Evolutionary conservation across 2,329 filamentous ascomycete genomes (phyloP).

Genomic region (Fusarium xyrophilum): DNA sequence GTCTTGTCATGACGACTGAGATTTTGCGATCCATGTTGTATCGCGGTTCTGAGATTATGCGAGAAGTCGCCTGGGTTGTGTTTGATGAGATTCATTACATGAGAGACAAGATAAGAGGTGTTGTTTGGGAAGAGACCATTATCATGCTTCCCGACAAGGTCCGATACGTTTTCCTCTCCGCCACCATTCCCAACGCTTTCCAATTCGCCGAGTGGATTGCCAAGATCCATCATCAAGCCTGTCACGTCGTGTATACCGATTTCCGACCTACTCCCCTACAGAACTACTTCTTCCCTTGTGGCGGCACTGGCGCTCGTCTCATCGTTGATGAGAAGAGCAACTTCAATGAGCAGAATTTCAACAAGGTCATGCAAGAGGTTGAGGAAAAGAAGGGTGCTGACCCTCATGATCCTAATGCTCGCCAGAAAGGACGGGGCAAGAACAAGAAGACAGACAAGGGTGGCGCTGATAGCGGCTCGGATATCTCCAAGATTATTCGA

Average conservation of each 20-base stretch:
- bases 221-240: constrained; percentile 96
- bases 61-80: constrained; percentile 96
- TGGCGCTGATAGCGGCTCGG: constrained; percentile 73
- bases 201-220: constrained; percentile 99
- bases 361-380: constrained; percentile 90
- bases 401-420: constrained; percentile 78
- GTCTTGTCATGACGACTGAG: constrained; percentile 98
- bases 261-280: constrained; percentile 96
- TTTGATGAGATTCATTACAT: constrained; percentile 99
- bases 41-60: constrained; percentile 98
- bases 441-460: constrained; percentile 93
- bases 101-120: constrained; percentile 90
- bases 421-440: constrained; percentile 85
- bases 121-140: constrained; percentile 99
- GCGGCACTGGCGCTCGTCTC: constrained; percentile 89
- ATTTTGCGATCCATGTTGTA: constrained; percentile 99
- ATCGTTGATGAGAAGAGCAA: constrained; percentile 96
- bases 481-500: constrained; percentile 97
- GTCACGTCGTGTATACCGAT: constrained; percentile 98
- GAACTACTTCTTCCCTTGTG: constrained; percentile 96
- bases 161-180: constrained; percentile 96
- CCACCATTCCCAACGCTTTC: constrained; percentile 98
- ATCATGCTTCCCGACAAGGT: constrained; percentile 98
- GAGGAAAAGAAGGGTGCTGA: constrained; percentile 88
- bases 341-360: constrained; percentile 97